Evolutionary conservation across 805 yeast genomes (phyloP).

Genomic region (Candida nitratophila): DNA sequence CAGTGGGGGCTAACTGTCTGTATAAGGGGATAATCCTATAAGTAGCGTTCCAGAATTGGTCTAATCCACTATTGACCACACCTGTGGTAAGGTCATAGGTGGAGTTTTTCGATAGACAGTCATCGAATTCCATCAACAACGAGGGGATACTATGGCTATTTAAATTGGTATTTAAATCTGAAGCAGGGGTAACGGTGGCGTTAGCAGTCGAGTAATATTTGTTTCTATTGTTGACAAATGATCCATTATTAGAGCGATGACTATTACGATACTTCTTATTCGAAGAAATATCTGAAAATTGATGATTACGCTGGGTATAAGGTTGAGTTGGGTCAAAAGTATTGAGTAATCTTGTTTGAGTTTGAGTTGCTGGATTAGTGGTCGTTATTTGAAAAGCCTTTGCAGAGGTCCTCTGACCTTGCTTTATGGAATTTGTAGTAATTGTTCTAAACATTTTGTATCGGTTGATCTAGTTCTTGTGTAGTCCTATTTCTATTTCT

Average conservation of each 20-base stretch:
- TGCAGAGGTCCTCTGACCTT: constrained; percentile 26
- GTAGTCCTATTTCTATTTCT: too few species aligned
- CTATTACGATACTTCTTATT: neutral
- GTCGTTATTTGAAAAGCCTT: constrained; percentile 23
- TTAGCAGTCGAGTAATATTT: neutral
- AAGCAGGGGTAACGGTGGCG: neutral
- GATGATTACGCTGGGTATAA: neutral
- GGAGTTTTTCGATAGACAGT: constrained; percentile 30
- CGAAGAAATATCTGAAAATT: neutral
- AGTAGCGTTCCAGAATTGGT: constrained; percentile 46
- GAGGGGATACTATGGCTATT: neutral
- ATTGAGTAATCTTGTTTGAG: neutral
- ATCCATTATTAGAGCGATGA: neutral
- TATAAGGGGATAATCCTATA: constrained; percentile 43
- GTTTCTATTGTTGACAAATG: too few species aligned
- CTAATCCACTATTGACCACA: constrained; percentile 26
- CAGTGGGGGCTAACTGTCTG: constrained; percentile 36
- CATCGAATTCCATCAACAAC: constrained; percentile 31
- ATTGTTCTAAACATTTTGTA: constrained; percentile 22
- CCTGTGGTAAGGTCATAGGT: constrained; percentile 27
- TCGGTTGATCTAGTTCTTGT: too few species aligned
- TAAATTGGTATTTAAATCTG: neutral
- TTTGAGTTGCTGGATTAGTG: neutral
- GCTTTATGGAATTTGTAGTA: constrained; percentile 23
- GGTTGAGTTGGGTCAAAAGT: neutral